Conservation (phyloP, 257 asterid genomes). For the Lithospermum erythrorhizon region DNA sequence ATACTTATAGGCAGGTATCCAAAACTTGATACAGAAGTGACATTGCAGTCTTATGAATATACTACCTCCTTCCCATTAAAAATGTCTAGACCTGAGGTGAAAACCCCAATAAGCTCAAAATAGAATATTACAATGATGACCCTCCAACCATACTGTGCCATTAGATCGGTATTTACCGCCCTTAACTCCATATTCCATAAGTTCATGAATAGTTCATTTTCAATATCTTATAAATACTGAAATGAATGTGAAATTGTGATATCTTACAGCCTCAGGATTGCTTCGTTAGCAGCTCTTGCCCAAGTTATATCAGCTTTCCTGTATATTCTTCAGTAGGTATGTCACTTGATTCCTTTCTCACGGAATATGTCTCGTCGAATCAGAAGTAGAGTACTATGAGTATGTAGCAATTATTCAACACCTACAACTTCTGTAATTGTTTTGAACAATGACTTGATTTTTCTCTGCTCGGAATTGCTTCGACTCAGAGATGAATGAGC, state of each 20-base stretch:
- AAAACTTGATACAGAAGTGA: too few species aligned
- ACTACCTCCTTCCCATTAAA: too few species aligned
- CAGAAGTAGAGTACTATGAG: background rate
- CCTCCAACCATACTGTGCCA: too few species aligned
- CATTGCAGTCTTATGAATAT: too few species aligned
- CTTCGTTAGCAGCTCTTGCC: conserved; percentile 39
- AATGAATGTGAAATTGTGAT: conserved; percentile 10
- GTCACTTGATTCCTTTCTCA: conserved; percentile 6
- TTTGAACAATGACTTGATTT: background rate
- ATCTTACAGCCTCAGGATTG: conserved; percentile 83
- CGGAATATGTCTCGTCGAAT: background rate
- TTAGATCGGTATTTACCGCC: too few species aligned
- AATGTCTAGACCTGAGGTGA: too few species aligned
- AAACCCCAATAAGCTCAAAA: too few species aligned
- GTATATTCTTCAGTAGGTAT: conserved; percentile 35
- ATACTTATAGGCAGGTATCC: too few species aligned
- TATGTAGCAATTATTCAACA: background rate
- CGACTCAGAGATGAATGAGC: background rate
- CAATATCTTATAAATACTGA: background rate
- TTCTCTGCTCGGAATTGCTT: background rate
- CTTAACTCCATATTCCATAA: too few species aligned
- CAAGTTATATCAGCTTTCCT: conserved; percentile 67
- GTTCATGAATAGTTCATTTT: too few species aligned
- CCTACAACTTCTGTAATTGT: background rate
- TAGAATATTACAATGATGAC: too few species aligned